Evolutionary conservation across 2,329 filamentous ascomycete species (phyloP).

Genomic region (Fusarium pseudocircinatum): DNA sequence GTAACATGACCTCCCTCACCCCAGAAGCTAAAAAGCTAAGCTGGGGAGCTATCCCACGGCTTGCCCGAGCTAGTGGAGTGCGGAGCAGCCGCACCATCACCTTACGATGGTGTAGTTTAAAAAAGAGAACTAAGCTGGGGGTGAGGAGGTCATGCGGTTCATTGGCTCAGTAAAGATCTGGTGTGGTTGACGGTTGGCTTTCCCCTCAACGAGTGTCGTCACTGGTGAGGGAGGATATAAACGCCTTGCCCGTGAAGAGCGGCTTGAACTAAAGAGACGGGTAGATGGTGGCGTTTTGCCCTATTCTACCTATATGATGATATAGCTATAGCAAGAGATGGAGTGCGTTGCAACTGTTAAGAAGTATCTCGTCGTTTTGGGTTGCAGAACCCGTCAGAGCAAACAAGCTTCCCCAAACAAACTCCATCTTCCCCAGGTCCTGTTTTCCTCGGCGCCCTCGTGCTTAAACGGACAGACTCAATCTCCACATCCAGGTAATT

Average conservation of each 20-base stretch:
- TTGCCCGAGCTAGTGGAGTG: slow-evolving; percentile 17
- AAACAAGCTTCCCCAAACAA: not conserved
- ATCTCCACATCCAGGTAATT: not conserved
- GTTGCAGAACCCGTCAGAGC: not conserved
- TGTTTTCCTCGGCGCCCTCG: not conserved
- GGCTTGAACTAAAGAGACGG: not conserved
- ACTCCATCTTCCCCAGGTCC: not conserved
- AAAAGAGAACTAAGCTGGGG: not conserved
- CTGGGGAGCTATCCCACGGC: slow-evolving; percentile 1
- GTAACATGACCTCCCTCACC: not conserved
- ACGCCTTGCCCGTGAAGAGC: slow-evolving; percentile 16
- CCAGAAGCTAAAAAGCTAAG: slow-evolving; percentile 1
- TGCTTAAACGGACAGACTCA: not conserved
- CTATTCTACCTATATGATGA: not conserved
- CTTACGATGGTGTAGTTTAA: not conserved
- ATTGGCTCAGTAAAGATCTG: slow-evolving; percentile 13
- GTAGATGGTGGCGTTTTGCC: not conserved
- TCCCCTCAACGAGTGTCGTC: slow-evolving; percentile 1
- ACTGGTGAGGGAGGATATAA: not conserved
- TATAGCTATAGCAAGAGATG: not conserved
- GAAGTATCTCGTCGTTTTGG: not conserved
- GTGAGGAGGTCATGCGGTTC: not conserved
- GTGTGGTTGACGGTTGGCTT: not conserved
- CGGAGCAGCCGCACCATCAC: slow-evolving; percentile 31
- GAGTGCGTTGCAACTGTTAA: not conserved